These are phyloP conservation scores for Lentithecium fluviatile DNA, from an alignment of 495 filamentous ascomycete genomes.

Conservation along the genomic window DNA sequence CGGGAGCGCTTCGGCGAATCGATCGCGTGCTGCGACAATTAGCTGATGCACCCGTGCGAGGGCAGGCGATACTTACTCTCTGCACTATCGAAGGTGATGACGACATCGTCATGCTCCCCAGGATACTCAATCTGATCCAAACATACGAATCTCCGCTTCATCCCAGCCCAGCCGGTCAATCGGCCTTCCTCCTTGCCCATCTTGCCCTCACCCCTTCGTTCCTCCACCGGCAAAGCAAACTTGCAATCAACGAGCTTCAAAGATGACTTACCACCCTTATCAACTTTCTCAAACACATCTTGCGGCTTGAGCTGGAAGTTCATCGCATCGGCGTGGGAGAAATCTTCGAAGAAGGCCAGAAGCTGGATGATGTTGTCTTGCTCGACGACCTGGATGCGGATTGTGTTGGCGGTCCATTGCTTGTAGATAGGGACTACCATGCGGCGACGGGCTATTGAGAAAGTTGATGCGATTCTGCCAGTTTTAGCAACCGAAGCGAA, in stretches of 20 bases:
- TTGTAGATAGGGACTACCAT: conserved; percentile 90
- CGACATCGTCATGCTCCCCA: conserved; percentile 86
- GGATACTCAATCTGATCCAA: conserved; percentile 85
- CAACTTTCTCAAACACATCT: conserved; percentile 72
- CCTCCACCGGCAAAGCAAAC: conserved; percentile 66
- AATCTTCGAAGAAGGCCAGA: conserved; percentile 79
- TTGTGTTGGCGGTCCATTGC: conserved; percentile 75
- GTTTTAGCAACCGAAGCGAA: conserved; percentile 3
- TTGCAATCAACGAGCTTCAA: conserved; percentile 83
- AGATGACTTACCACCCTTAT: conserved; percentile 61
- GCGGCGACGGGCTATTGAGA: conserved; percentile 78
- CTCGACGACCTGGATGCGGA: conserved; percentile 74
- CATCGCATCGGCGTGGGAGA: conserved; percentile 80
- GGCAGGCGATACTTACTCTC: conserved; percentile 57
- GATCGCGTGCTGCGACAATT: conserved; percentile 40
- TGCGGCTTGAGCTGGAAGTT: conserved; percentile 78
- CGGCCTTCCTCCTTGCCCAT: conserved; percentile 32
- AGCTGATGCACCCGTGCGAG: conserved; percentile 14
- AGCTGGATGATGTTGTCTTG: conserved; percentile 71
- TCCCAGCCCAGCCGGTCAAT: conserved; percentile 46
- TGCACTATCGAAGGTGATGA: conserved; percentile 75
- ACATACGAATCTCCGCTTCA: conserved; percentile 68
- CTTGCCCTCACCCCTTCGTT: conserved; percentile 33
- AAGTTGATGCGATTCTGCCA: conserved; percentile 60
- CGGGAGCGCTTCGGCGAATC: conserved; percentile 41